Percentiles rank a stretch among this genome's conserved stretches.
Evolutionary conservation across 164 flowering plant species (phyloP).

Genomic region (Euptelea pleiosperma): DNA sequence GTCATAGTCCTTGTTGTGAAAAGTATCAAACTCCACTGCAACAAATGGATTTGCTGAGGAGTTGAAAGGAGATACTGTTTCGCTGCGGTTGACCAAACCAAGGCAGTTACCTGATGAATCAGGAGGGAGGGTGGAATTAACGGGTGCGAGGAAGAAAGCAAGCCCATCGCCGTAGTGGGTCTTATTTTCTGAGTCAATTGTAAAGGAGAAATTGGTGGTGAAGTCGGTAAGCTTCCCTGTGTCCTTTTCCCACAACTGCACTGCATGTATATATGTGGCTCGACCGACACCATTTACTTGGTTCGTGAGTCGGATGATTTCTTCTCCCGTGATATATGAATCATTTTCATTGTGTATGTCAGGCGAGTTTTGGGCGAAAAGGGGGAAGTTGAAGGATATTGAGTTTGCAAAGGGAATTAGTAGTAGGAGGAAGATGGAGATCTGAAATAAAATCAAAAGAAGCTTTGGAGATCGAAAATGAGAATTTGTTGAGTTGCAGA

Average conservation of each 20-base stretch:
- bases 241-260: slow-evolving; percentile 13
- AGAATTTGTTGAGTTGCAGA: neutral
- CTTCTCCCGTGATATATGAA: neutral
- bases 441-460: neutral
- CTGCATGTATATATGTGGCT: slow-evolving; percentile 1
- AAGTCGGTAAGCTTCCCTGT: slow-evolving; percentile 32
- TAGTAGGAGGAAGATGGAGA: too few species aligned
- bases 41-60: slow-evolving; percentile 18
- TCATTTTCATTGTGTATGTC: slow-evolving; percentile 8
- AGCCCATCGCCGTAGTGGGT: slow-evolving; percentile 24
- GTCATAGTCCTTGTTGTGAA: slow-evolving; percentile 26
- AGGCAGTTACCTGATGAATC: slow-evolving; percentile 35
- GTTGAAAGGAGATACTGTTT: too few species aligned
- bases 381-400: slow-evolving; percentile 3
- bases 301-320: slow-evolving; percentile 10
- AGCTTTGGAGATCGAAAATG: neutral
- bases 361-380: neutral
- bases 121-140: slow-evolving; percentile 26
- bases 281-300: slow-evolving; percentile 13
- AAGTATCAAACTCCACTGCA: slow-evolving; percentile 37
- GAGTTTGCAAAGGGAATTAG: slow-evolving; percentile 2
- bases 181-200: slow-evolving; percentile 19
- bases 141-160: slow-evolving; percentile 39
- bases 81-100: slow-evolving; percentile 38
- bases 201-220: slow-evolving; percentile 42